Evolutionary conservation across 73 alveolate genomes (phyloP).

Genomic region (Breviolum minutum): DNA sequence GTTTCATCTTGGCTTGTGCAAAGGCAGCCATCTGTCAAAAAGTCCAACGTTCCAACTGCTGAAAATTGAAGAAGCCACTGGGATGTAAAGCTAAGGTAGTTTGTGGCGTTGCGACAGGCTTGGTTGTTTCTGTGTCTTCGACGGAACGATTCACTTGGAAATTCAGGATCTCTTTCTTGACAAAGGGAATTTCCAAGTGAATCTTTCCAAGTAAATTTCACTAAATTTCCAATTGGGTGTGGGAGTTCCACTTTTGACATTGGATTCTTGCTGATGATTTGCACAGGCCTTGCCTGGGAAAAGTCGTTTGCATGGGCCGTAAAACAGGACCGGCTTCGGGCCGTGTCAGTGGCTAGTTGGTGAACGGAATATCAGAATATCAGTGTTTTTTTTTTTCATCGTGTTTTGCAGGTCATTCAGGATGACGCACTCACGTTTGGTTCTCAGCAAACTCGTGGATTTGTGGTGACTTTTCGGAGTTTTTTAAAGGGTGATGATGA

Average conservation of each 20-base stretch:
- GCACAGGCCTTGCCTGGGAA: conserved; percentile 36
- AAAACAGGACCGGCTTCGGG: background rate
- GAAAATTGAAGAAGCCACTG: background rate
- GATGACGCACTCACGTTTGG: background rate
- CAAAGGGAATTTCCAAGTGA: too few species aligned
- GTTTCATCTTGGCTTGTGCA: too few species aligned
- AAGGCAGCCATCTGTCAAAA: too few species aligned
- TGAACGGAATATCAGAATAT: background rate
- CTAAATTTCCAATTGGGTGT: too few species aligned
- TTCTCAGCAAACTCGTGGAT: background rate
- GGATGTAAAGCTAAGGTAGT: background rate
- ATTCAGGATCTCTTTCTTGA: too few species aligned
- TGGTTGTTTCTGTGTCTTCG: background rate
- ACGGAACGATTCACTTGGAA: too few species aligned
- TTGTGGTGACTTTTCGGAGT: background rate
- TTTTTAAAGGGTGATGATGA: background rate
- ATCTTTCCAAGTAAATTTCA: too few species aligned
- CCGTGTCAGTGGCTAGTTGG: background rate
- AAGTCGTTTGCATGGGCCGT: conserved; percentile 28
- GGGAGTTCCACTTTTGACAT: too few species aligned
- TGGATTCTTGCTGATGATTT: background rate
- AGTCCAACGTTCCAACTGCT: too few species aligned
- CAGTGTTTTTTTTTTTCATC: background rate
- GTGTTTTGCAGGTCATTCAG: background rate
- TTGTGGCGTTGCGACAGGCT: conserved; percentile 40